Evolutionary conservation across 768 basidiomycete genomes (phyloP).

Genomic region (Russula sp.): DNA sequence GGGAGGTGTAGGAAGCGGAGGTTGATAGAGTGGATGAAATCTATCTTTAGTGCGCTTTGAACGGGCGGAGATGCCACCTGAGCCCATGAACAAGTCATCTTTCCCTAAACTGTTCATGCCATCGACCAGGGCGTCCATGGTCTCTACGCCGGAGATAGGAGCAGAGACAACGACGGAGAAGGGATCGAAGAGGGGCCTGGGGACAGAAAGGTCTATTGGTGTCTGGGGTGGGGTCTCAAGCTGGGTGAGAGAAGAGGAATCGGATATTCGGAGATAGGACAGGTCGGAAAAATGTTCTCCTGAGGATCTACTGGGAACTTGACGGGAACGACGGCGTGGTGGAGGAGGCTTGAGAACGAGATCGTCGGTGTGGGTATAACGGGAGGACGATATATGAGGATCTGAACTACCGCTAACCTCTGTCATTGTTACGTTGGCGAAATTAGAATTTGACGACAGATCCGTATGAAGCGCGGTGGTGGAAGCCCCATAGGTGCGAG

Average conservation of each 20-base stretch:
- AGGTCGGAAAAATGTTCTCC: constrained; percentile 12
- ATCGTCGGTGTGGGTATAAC: constrained; percentile 7
- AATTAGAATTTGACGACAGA: constrained; percentile 20
- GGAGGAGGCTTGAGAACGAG: constrained; percentile 10
- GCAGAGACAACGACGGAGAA: constrained; percentile 65
- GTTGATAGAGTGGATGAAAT: constrained; percentile 74
- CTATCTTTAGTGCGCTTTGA: constrained; percentile 45
- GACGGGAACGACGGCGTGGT: constrained; percentile 19
- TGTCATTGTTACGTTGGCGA: constrained; percentile 5
- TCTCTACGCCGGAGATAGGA: constrained; percentile 73
- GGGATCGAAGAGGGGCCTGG: constrained; percentile 27
- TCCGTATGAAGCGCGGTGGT: constrained; percentile 12
- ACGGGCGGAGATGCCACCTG: constrained; percentile 39
- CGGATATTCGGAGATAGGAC: constrained; percentile 47
- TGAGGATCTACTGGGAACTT: constrained; percentile 6
- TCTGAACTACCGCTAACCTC: constrained; percentile 9
- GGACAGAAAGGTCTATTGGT: constrained; percentile 44
- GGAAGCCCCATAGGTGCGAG: constrained; percentile 6
- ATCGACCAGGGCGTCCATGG: constrained; percentile 84
- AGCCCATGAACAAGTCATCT: constrained; percentile 45
- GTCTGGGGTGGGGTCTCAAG: constrained; percentile 70
- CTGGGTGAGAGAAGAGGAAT: constrained; percentile 57
- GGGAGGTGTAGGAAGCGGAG: constrained; percentile 78
- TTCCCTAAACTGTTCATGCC: constrained; percentile 72
- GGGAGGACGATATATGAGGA: constrained; percentile 2